Conservation (phyloP, 1,284 basidiomycete genomes). For the Tetrapyrgos nigripes region DNA sequence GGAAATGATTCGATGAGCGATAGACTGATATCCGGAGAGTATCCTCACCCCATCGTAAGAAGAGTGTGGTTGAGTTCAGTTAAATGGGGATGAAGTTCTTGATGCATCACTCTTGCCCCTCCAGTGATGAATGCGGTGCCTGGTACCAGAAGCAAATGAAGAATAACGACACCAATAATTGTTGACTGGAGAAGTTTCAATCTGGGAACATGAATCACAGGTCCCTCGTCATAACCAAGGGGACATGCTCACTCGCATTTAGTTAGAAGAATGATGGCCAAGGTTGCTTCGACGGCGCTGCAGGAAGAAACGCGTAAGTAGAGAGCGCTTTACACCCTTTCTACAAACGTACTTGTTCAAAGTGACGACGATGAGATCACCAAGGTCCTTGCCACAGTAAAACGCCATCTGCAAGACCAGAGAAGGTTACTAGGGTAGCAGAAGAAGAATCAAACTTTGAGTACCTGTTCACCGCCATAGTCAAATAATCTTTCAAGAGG, state of each 20-base stretch:
- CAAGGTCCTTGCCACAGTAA: conserved; percentile 59
- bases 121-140: conserved; percentile 56
- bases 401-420: conserved; percentile 12
- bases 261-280: conserved; percentile 67
- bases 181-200: conserved; percentile 54
- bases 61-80: conserved; percentile 70
- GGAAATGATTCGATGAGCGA: conserved; percentile 2
- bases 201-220: conserved; percentile 21
- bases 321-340: background rate
- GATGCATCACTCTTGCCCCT: conserved; percentile 50
- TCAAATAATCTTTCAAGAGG: conserved; percentile 64
- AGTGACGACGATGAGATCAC: conserved; percentile 63
- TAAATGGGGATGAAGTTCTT: conserved; percentile 54
- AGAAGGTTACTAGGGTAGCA: background rate
- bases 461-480: conserved; percentile 65
- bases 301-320: background rate
- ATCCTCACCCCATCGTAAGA: conserved; percentile 66
- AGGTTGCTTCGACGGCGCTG: conserved; percentile 65
- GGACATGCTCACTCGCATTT: conserved; percentile 65
- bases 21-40: background rate
- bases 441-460: background rate
- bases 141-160: conserved; percentile 58
- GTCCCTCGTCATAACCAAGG: background rate
- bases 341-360: conserved; percentile 59
- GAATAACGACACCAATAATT: conserved; percentile 55